Percentiles rank a stretch among this genome's conserved stretches.
These are phyloP conservation scores for Dendrocalamus latiflorus DNA, from an alignment of 202 grass and related monocot species.

Conservation along the genomic window DNA sequence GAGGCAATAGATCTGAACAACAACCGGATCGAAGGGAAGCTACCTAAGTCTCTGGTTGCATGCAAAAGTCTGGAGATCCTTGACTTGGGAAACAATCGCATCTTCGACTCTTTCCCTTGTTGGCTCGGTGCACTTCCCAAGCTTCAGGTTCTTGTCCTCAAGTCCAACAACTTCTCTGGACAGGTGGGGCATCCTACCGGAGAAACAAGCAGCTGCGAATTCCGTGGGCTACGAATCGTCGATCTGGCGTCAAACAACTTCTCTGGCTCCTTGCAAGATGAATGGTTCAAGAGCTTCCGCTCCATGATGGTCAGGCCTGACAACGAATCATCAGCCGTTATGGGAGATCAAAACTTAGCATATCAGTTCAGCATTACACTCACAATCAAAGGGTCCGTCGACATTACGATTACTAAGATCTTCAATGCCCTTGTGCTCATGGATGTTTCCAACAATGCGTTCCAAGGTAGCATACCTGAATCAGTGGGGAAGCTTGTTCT, in stretches of 20 bases:
- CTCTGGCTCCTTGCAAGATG: constrained; percentile 7
- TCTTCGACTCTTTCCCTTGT: no score
- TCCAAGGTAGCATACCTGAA: constrained; percentile 2
- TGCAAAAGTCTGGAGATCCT: no score
- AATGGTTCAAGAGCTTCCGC: constrained; percentile 15
- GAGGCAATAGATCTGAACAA: no score
- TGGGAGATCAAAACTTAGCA: not conserved
- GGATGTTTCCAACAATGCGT: constrained; percentile 17
- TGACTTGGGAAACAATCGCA: no score
- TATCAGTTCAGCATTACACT: not conserved
- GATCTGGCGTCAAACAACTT: constrained; percentile 37
- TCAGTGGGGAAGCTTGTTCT: not conserved
- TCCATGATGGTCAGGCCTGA: constrained; percentile 12
- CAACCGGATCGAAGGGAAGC: no score
- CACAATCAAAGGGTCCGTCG: not conserved
- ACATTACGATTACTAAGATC: not conserved
- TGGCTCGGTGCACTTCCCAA: no score
- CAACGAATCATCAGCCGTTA: not conserved
- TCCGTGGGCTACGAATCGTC: constrained; percentile 25
- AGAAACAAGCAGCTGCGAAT: not conserved
- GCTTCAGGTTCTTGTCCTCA: no score
- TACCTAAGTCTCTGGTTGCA: no score
- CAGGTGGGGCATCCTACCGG: not conserved
- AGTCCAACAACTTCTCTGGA: no score
- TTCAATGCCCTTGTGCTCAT: not conserved